Percentiles rank a stretch among this genome's conserved stretches.
These are phyloP conservation scores for Pinus tabuliformis DNA, from an alignment of 75 land plant genomes.

Conservation along the genomic window DNA sequence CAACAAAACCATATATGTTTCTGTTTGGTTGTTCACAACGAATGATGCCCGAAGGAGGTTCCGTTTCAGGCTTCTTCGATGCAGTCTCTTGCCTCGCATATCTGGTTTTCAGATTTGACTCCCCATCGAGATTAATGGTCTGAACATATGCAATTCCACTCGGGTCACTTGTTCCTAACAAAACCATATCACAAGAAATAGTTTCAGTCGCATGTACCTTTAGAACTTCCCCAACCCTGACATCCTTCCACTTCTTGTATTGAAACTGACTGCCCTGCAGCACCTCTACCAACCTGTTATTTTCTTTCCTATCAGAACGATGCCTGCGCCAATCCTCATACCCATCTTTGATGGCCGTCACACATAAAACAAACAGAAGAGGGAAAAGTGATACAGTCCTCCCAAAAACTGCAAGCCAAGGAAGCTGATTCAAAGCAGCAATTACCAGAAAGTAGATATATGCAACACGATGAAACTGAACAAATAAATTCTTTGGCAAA, in stretches of 20 bases:
- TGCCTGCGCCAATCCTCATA: constrained; percentile 89
- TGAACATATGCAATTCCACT: constrained; percentile 86
- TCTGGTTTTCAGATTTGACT: constrained; percentile 85
- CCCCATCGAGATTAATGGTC: constrained; percentile 91
- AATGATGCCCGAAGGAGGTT: constrained; percentile 41
- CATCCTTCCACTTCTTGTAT: constrained; percentile 74
- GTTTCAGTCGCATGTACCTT: constrained; percentile 61
- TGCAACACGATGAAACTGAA: constrained; percentile 84
- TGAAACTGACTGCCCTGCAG: constrained; percentile 40
- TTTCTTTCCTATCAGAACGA: constrained; percentile 75
- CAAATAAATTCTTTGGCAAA: constrained; percentile 79
- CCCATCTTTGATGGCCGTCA: constrained; percentile 87
- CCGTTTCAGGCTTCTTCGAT: constrained; percentile 26
- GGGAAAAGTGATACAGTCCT: constrained; percentile 82
- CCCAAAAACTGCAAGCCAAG: constrained; percentile 88
- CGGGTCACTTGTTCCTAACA: constrained; percentile 75
- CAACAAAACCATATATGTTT: constrained; percentile 84
- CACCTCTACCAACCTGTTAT: constrained; percentile 63
- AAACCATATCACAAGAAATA: constrained; percentile 81
- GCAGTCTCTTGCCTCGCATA: constrained; percentile 79
- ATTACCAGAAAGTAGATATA: constrained; percentile 81
- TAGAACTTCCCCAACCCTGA: constrained; percentile 70
- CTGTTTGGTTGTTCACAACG: constrained; percentile 86
- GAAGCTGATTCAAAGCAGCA: constrained; percentile 84
- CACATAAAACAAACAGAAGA: constrained; percentile 72